Base-by-base conservation (phyloP, 495 filamentous ascomycete species). In the Penicillium goetzii region DNA sequence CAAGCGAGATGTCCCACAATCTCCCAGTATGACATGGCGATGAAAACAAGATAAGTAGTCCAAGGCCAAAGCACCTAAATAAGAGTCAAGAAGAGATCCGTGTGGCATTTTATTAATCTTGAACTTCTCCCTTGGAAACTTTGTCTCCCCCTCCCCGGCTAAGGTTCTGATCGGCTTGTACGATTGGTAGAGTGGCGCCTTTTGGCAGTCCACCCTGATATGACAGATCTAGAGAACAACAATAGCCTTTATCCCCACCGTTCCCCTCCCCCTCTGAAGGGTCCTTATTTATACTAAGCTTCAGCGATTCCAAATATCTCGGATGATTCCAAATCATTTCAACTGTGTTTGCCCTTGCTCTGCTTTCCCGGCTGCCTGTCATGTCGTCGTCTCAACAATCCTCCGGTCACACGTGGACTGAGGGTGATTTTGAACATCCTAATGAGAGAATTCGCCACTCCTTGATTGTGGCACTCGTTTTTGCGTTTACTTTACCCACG, bases 401-500 rank as follows among this genome's bases (percentile, higher is more conserved):
- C 38, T 38, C 63, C 12, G 58, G 47, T 36, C 50, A 64, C 60
- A 65, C 70, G 19, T 68, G 70, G 60, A 51, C 54, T 26, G 25
- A 36, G 8, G 70, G 68, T 17, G 70, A 72, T 21, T 70, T 72
- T 40, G 54, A 72, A 11, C 70, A 72, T 41, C 70, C 70, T 12
- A 72, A 76, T 38, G 33, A 72, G 38, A 43, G 49, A 6, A 36
- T 76, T 25, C 67, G 67, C 7, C 64, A 66, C 26, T 65, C 72
- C 1, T 64, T 78, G 34, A 74, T 65, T 4, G 60, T 74, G 17
- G 70, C 72, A 3, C 63, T 77, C 3, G 69, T 65, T 9, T 75
- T 77, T 61, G 69, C 73, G 3, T 75, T 73, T 30, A 60, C 62
- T 0, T 32, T 78, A 7, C 70, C 75, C 10, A 71, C 72, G 1